Evolutionary conservation across 352 stramenopile species (phyloP), one percentile per base, ranked within the genome.

Genomic region (Pythium pyrilobum): DNA sequence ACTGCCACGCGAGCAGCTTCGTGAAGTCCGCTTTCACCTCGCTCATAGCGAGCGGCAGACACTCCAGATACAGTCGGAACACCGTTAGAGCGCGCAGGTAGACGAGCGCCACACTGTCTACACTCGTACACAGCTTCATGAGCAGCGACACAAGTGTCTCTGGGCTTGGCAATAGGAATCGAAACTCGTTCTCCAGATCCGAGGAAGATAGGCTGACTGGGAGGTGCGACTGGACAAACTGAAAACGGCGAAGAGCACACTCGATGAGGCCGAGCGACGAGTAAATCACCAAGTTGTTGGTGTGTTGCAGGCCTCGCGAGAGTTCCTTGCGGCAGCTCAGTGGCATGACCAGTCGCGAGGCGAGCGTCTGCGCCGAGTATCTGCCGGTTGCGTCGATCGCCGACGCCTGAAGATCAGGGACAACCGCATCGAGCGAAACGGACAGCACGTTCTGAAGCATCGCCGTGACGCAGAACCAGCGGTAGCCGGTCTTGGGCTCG

Each of bases 1-100:
- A 73, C 15, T 67, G 59, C 74, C 76, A 91, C 0, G 61, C 59
- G 3, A 92, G 56, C n/a, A 87, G 68, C 66, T 95, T 95, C 11
- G 85, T 84, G 21, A 92, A 82, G 60, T 95, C 85, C 32, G 88
- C 69, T 59, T 95, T 95, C 10, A 87, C 71, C 28, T 95, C 85
- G 27, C 69, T 69, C 80, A 91, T 95, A 2, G 71, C 55, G 12
- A 85, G 68, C 1, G 82, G 81, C 9, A 95, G 59, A 37, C 79
- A 90, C 50, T 83, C 68, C 18, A 91, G 46, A 46, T 95, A 95
- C 12, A 88, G 55, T 5, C 78, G 75, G 41, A 91, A 89, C 0
- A 95, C 78, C 1, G 69, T 77, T 18, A 95, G 70, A 2, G 77
- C 75, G 24, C 83, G 77, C 13, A 87, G 63, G 71, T 92, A 92